phyloP scores from a whole-genome alignment of 768 basidiomycete genomes.

The Mycena capillaripes region DNA sequence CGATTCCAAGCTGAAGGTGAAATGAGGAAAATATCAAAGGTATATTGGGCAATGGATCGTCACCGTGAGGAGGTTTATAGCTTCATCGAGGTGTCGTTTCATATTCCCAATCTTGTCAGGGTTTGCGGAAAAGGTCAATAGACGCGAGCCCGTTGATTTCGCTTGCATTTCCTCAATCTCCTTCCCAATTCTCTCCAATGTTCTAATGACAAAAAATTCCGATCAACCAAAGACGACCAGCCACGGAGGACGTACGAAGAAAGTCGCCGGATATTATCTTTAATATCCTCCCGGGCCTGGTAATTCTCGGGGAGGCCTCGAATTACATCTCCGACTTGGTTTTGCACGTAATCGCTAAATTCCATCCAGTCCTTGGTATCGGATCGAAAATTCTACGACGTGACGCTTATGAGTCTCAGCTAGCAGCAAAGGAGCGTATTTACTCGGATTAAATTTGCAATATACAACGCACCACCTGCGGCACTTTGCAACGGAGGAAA shows the following conservation, averaged over 20 bases:
- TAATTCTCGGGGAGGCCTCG: not conserved
- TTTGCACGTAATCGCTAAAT: not conserved
- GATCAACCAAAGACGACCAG: not conserved
- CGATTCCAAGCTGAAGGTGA: not conserved
- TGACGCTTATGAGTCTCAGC: not conserved
- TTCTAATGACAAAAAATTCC: not conserved
- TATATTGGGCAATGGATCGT: not conserved
- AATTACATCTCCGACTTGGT: not conserved
- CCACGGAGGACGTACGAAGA: conserved; percentile 2
- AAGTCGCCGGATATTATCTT: not conserved
- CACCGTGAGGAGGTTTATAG: not conserved
- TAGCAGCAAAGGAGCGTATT: not conserved
- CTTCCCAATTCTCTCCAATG: not conserved
- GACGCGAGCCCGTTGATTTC: not conserved
- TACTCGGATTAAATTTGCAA: not conserved
- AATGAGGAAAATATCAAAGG: too few relatives aligned
- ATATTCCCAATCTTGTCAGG: not conserved
- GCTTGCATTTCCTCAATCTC: conserved; percentile 4
- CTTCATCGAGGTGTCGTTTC: not conserved
- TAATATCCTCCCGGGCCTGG: not conserved
- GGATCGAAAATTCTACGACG: not conserved
- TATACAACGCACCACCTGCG: not conserved
- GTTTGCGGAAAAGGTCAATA: not conserved
- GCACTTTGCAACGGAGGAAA: conserved; percentile 2
- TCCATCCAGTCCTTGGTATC: not conserved